Evolutionary conservation across 2,329 filamentous ascomycete species (phyloP).

Genomic region (Fusarium sterilihyphosum): DNA sequence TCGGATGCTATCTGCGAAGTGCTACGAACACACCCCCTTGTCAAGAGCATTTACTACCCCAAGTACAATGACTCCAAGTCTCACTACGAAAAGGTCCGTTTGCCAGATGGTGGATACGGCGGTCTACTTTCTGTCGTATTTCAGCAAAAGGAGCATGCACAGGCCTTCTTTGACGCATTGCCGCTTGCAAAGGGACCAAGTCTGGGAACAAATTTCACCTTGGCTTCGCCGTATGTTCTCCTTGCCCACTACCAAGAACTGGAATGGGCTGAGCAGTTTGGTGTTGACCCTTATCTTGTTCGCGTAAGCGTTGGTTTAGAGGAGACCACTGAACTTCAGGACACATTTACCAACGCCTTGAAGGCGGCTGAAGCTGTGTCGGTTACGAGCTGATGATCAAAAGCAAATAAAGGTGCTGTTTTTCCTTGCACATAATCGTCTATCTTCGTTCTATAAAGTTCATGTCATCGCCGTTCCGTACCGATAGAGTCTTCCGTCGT

Average conservation of each 20-base stretch:
- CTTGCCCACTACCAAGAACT: slow-evolving; percentile 92
- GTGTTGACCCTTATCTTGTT: slow-evolving; percentile 82
- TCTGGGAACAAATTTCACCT: slow-evolving; percentile 94
- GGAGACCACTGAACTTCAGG: slow-evolving; percentile 72
- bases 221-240: slow-evolving; percentile 90
- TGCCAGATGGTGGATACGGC: slow-evolving; percentile 83
- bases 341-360: slow-evolving; percentile 75
- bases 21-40: slow-evolving; percentile 66
- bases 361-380: slow-evolving; percentile 59
- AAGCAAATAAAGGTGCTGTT: slow-evolving; percentile 2
- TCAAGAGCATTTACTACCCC: slow-evolving; percentile 88
- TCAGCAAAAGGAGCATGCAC: slow-evolving; percentile 72
- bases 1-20: slow-evolving; percentile 84
- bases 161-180: slow-evolving; percentile 85
- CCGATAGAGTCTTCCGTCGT: not conserved
- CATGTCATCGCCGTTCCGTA: not conserved
- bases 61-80: slow-evolving; percentile 75
- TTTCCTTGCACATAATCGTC: not conserved
- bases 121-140: slow-evolving; percentile 90
- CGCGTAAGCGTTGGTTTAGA: slow-evolving; percentile 92
- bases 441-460: slow-evolving; percentile 5
- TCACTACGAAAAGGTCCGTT: slow-evolving; percentile 82
- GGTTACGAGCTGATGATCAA: not conserved
- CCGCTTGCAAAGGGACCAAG: slow-evolving; percentile 94
- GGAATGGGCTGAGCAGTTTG: slow-evolving; percentile 86